Conservation (phyloP, 495 filamentous ascomycete genomes). For the Lasiosphaeria hispida region DNA sequence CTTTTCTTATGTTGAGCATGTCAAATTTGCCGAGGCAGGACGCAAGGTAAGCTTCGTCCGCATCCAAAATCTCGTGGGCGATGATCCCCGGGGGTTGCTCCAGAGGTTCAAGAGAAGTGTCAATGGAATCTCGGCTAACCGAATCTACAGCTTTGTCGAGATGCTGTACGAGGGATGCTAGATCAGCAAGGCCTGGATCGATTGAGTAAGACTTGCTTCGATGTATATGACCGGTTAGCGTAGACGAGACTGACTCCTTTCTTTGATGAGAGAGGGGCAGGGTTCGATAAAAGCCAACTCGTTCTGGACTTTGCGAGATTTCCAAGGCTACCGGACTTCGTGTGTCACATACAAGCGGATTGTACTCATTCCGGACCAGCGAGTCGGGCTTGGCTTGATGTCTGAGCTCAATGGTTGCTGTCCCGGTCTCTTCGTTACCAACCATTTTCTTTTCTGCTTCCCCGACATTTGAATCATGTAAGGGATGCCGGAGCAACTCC, state of each 20-base stretch:
- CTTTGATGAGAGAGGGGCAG: conserved; percentile 1
- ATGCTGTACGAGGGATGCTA: conserved; percentile 20
- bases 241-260: conserved; percentile 7
- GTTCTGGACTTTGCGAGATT: background rate
- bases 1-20: background rate
- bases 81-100: background rate
- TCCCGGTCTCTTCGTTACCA: no score
- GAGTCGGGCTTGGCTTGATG: background rate
- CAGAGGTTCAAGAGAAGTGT: background rate
- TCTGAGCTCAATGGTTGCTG: no score
- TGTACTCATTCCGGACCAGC: background rate
- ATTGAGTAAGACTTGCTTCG: conserved; percentile 24
- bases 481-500: no score
- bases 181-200: conserved; percentile 24
- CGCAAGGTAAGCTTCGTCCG: no score
- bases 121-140: background rate
- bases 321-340: no score
- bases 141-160: conserved; percentile 15
- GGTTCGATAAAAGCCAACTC: conserved; percentile 1
- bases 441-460: no score
- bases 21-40: no score
- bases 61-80: no score
- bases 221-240: conserved; percentile 1
- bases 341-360: background rate
- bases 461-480: no score